These are phyloP conservation scores for Vanrija pseudolonga DNA, from an alignment of 1,284 basidiomycete species.

Conservation along the genomic window DNA sequence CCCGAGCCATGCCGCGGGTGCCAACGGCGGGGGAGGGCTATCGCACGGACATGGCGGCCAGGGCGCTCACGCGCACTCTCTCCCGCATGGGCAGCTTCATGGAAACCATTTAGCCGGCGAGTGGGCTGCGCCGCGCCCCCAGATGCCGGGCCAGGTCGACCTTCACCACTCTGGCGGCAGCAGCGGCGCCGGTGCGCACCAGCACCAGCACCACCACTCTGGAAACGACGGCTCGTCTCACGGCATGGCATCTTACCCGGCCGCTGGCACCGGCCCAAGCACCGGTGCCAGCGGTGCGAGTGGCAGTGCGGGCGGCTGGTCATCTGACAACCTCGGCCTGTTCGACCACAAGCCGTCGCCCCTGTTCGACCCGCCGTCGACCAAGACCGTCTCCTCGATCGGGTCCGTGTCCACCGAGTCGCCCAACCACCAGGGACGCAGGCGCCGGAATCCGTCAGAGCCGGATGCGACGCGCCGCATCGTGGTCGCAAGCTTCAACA, in stretches of 20 bases:
- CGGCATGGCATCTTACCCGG: not conserved
- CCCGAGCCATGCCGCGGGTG: too few relatives aligned
- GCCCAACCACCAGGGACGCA: conserved; percentile 3
- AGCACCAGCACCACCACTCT: too few relatives aligned
- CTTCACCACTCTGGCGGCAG: not conserved
- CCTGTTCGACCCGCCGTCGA: conserved; percentile 17
- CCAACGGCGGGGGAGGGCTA: too few relatives aligned
- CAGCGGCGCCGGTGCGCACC: too few relatives aligned
- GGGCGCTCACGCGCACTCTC: too few relatives aligned
- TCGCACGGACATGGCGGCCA: not conserved
- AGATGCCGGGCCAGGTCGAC: conserved; percentile 16
- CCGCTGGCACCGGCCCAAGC: not conserved
- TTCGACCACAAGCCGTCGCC: conserved; percentile 10
- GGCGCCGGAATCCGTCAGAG: conserved; percentile 12
- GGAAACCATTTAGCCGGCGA: too few relatives aligned
- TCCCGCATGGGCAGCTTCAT: not conserved
- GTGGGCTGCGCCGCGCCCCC: conserved; percentile 1
- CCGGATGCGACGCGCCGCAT: conserved; percentile 38
- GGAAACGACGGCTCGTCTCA: too few relatives aligned
- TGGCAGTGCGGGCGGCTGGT: not conserved
- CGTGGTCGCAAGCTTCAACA: conserved; percentile 47
- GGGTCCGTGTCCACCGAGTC: conserved; percentile 18
- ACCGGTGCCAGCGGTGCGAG: not conserved
- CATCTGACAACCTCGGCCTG: not conserved
- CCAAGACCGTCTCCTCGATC: conserved; percentile 19